A percentile compares a stretch with the other conserved stretches of the same genome.
These are phyloP conservation scores for Colletotrichum caudatum DNA, from an alignment of 2,329 filamentous ascomycete species.

Conservation along the genomic window DNA sequence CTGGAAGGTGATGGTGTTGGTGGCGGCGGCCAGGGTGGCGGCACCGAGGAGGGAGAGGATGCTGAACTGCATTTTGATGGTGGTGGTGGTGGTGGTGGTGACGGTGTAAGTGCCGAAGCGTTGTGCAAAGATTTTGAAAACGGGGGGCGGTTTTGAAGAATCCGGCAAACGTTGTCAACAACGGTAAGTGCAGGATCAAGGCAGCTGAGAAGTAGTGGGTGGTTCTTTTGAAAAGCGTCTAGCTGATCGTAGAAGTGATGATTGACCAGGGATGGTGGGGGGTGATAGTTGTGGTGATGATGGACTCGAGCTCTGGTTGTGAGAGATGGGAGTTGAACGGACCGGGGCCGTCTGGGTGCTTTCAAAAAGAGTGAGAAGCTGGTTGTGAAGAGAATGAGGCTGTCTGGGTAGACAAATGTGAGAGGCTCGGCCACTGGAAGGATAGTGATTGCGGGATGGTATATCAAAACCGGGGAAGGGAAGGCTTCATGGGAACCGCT, in stretches of 20 bases:
- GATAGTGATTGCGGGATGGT: conserved; percentile 38
- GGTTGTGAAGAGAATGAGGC: conserved; percentile 32
- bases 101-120: conserved; percentile 37
- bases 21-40: conserved; percentile 58
- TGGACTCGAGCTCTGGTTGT: conserved; percentile 30
- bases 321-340: conserved; percentile 26
- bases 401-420: conserved; percentile 40
- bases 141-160: conserved; percentile 23
- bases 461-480: conserved; percentile 19
- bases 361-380: conserved; percentile 42
- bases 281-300: conserved; percentile 28
- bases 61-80: conserved; percentile 66
- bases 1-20: conserved; percentile 67
- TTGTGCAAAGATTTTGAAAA: conserved; percentile 7
- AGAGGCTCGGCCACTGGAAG: conserved; percentile 40
- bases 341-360: conserved; percentile 32
- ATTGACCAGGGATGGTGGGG: conserved; percentile 28
- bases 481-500: conserved; percentile 8
- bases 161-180: conserved; percentile 37
- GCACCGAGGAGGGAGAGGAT: conserved; percentile 57
- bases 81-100: conserved; percentile 50
- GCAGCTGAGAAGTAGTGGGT: conserved; percentile 1
- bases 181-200: conserved; percentile 30
- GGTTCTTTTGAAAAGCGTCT: conserved; percentile 29
- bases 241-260: conserved; percentile 23